Evolutionary conservation across 805 yeast species (phyloP).

Genomic region (Zygosaccharomyces bisporus): DNA sequence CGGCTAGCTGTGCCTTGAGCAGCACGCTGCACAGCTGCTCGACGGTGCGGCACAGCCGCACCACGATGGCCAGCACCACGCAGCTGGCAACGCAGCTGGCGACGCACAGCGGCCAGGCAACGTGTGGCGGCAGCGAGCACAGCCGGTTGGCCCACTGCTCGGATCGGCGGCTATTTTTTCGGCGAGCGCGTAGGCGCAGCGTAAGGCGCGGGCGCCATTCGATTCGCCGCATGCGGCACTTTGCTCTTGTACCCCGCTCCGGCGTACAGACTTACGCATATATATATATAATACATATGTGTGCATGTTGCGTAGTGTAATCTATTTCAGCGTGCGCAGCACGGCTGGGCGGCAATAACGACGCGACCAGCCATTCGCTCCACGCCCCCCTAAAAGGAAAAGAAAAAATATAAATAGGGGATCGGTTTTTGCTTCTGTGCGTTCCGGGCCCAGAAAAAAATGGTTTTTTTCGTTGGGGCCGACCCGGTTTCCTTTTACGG

Average conservation of each 20-base stretch:
- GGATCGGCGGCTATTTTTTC: neutral
- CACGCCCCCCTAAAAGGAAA: neutral
- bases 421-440: neutral
- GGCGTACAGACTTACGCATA: neutral
- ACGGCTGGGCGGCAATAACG: slow-evolving; percentile 6
- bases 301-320: too few relatives aligned
- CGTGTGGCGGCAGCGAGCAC: slow-evolving; percentile 1
- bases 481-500: neutral
- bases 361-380: slow-evolving; percentile 6
- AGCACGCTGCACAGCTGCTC: slow-evolving; percentile 1
- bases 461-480: too few relatives aligned
- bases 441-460: neutral
- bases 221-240: neutral
- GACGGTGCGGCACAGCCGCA: slow-evolving; percentile 3
- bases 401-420: slow-evolving; percentile 1
- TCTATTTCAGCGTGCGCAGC: too few relatives aligned
- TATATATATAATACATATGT: neutral
- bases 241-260: neutral
- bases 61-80: neutral
- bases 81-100: neutral
- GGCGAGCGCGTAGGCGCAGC: too few relatives aligned
- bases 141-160: slow-evolving; percentile 1
- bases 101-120: slow-evolving; percentile 3
- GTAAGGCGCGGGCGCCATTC: too few relatives aligned
- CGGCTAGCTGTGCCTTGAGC: slow-evolving; percentile 4